phyloP scores from a whole-genome alignment of 306 rosid genomes.

The Quercus agrifolia region DNA sequence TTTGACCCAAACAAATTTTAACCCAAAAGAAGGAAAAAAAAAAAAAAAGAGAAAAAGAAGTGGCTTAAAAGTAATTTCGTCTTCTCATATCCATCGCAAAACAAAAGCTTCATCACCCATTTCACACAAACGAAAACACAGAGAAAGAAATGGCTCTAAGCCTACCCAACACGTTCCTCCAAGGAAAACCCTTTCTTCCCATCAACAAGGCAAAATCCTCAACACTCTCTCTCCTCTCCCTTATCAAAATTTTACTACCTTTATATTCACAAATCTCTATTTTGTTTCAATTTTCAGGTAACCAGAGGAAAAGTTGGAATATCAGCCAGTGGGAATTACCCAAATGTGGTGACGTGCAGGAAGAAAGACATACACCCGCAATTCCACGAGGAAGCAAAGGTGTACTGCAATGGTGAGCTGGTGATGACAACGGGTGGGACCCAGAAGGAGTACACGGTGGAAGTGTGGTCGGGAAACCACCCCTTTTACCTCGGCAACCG shows the following conservation, averaged over 20 bases:
- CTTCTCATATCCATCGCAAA: constrained; percentile 11
- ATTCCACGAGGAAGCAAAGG: constrained; percentile 73
- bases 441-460: constrained; percentile 83
- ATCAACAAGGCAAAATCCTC: constrained; percentile 32
- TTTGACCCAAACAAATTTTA: background rate
- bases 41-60: background rate
- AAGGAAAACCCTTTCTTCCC: constrained; percentile 34
- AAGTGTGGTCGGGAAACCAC: constrained; percentile 98
- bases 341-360: constrained; percentile 56
- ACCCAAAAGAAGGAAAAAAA: background rate
- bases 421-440: constrained; percentile 95
- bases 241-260: no score
- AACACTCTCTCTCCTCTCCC: background rate
- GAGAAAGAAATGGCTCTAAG: constrained; percentile 52
- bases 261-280: background rate
- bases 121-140: background rate
- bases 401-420: constrained; percentile 74
- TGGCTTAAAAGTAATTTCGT: background rate
- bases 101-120: background rate
- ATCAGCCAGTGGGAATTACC: constrained; percentile 7
- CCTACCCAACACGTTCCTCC: constrained; percentile 50
- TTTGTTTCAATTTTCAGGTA: constrained; percentile 18
- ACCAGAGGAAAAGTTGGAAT: background rate
- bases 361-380: constrained; percentile 88
- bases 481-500: constrained; percentile 90